Percentiles rank a stretch among this genome's conserved stretches.
phyloP scores from a whole-genome alignment of 768 basidiomycete species.

The Filobasidium floriforme region DNA sequence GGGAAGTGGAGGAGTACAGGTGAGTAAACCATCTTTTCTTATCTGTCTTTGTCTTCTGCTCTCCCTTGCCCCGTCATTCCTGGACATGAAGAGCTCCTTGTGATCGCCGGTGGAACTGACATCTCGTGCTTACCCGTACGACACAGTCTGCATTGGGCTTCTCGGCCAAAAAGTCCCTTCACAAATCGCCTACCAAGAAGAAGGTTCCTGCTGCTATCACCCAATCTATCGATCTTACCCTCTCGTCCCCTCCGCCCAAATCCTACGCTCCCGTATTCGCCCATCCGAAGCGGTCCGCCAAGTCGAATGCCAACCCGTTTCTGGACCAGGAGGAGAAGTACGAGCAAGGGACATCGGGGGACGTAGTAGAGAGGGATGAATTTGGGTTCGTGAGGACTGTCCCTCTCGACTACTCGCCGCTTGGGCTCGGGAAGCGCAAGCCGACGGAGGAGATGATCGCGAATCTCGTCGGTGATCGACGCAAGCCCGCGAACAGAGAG shows the following conservation, averaged over 20 bases:
- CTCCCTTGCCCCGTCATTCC: too few species aligned
- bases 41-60: too few species aligned
- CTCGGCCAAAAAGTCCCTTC: neutral
- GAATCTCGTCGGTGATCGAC: constrained; percentile 8
- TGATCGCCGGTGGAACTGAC: too few species aligned
- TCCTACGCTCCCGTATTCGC: neutral
- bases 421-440: constrained; percentile 4
- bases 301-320: neutral
- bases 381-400: constrained; percentile 1
- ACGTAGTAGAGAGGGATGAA: neutral
- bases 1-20: neutral
- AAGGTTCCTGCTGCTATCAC: neutral
- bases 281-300: neutral
- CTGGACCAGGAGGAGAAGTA: neutral
- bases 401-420: neutral
- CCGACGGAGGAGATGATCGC: constrained; percentile 14
- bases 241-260: neutral
- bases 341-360: neutral
- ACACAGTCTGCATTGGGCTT: neutral
- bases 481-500: too few species aligned
- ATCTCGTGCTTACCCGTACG: too few species aligned
- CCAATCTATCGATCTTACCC: neutral
- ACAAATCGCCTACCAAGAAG: neutral
- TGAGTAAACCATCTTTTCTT: too few species aligned
- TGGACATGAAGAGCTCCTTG: too few species aligned